Evolutionary conservation across 2,329 filamentous ascomycete species (phyloP).

Genomic region (Diplodia sapinea): DNA sequence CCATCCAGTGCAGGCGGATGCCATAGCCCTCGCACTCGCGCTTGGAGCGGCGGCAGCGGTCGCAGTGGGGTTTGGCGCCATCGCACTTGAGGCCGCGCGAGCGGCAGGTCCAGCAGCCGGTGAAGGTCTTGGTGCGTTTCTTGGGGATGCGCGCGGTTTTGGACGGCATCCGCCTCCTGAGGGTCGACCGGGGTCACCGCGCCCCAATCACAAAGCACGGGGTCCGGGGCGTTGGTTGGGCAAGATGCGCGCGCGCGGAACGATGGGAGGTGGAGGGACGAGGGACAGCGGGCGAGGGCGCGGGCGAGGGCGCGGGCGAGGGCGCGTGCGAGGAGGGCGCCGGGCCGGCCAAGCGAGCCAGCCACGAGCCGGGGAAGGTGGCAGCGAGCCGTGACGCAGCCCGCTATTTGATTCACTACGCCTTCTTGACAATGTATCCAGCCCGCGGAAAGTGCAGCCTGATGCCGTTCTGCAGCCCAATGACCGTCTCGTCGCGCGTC

Average conservation of each 20-base stretch:
- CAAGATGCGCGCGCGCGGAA: background rate
- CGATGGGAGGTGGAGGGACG: too few species aligned
- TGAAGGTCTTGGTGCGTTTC: constrained; percentile 43
- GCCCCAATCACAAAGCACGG: background rate
- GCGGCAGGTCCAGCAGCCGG: constrained; percentile 51
- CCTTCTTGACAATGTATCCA: background rate
- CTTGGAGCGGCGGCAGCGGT: constrained; percentile 39
- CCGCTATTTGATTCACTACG: background rate
- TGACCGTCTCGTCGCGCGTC: background rate
- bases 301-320: too few species aligned
- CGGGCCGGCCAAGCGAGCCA: background rate
- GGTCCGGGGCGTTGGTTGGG: background rate
- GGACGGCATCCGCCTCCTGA: constrained; percentile 13
- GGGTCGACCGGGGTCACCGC: background rate
- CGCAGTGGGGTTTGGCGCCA: constrained; percentile 47
- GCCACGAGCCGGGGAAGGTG: background rate
- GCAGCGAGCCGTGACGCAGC: constrained; percentile 15
- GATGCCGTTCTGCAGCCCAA: constrained; percentile 17
- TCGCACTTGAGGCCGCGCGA: constrained; percentile 51
- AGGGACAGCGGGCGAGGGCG: background rate
- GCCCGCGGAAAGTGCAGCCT: constrained; percentile 27
- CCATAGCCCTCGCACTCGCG: constrained; percentile 28
- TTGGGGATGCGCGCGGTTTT: constrained; percentile 15
- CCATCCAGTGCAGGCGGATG: constrained; percentile 26
- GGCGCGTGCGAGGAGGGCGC: background rate